These are phyloP conservation scores for Fagopyrum homotropicum DNA, from an alignment of 148 eudicot species.

Conservation along the genomic window DNA sequence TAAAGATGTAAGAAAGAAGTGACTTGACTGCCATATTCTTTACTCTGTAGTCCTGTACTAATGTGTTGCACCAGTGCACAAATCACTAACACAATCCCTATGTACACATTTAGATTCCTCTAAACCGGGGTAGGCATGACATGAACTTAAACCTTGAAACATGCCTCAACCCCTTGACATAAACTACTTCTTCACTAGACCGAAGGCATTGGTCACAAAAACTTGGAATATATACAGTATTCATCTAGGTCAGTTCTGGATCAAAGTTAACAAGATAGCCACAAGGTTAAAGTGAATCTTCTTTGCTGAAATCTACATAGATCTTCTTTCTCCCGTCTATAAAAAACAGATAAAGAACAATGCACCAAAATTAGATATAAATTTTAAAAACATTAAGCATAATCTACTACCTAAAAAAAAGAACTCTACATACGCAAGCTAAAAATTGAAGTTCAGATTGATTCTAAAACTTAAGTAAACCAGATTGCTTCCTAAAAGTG, in stretches of 20 bases:
- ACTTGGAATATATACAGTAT: neutral
- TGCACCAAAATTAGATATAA: neutral
- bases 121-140: neutral
- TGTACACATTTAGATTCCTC: neutral
- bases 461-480: neutral
- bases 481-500: neutral
- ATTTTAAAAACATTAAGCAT: conserved; percentile 8
- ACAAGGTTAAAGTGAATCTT: conserved; percentile 8
- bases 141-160: neutral
- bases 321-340: conserved; percentile 32
- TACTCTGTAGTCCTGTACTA: neutral
- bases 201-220: neutral
- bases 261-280: neutral
- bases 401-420: neutral
- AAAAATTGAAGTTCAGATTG: neutral
- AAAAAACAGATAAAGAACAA: conserved; percentile 12
- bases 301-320: conserved; percentile 15
- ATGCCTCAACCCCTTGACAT: neutral
- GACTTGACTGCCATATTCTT: neutral
- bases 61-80: neutral
- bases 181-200: neutral
- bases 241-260: neutral
- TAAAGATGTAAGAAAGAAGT: neutral
- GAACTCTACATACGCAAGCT: neutral
- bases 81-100: neutral